Conservation (phyloP, 2,329 filamentous ascomycete species). For the Diplodia scrobiculata region DNA sequence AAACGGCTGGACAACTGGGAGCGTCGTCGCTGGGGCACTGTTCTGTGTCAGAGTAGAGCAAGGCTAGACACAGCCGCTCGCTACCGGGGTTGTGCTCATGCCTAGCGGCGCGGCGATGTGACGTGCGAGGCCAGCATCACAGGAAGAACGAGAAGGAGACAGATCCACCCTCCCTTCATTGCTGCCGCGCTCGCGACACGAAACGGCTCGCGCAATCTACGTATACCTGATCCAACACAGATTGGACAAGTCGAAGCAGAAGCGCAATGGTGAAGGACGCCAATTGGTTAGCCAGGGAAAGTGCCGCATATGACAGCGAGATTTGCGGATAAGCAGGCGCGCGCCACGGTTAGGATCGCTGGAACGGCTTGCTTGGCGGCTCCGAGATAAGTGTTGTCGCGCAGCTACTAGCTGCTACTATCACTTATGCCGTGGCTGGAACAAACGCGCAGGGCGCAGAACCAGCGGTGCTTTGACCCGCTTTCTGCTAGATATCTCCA, state of each 20-base stretch:
- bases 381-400: background rate
- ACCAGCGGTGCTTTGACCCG: conserved; percentile 7
- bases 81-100: background rate
- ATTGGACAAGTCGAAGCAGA: background rate
- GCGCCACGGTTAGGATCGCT: conserved; percentile 15
- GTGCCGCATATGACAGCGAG: background rate
- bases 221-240: background rate
- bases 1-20: background rate
- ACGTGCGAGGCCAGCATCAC: background rate
- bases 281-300: conserved; percentile 1
- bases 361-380: background rate
- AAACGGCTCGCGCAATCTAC: background rate
- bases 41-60: background rate
- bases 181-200: background rate
- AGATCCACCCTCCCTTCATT: background rate
- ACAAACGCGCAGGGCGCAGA: background rate
- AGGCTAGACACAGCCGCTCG: conserved; percentile 8
- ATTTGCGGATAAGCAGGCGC: background rate
- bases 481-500: conserved; percentile 17
- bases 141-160: background rate
- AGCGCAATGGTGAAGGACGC: background rate
- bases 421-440: background rate
- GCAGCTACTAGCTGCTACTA: background rate
- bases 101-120: conserved; percentile 9
- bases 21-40: background rate